Evolutionary conservation across 2,329 filamentous ascomycete species (phyloP).

Genomic region (Cercospora sesami): DNA sequence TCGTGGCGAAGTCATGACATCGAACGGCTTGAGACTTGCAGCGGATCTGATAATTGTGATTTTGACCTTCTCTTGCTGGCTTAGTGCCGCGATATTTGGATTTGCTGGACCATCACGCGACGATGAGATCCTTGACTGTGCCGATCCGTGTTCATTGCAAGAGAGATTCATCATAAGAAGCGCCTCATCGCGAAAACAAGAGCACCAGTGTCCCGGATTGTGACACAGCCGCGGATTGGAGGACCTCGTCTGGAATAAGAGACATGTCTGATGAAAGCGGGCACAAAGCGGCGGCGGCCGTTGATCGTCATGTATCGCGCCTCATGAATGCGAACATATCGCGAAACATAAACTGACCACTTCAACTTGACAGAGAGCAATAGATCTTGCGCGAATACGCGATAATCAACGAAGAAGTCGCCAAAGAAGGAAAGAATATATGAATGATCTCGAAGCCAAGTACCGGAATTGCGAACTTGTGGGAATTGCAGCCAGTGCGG

Average conservation of each 20-base stretch:
- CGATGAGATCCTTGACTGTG: neutral
- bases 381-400: slow-evolving; percentile 61
- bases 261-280: neutral
- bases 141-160: neutral
- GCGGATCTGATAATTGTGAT: slow-evolving; percentile 14
- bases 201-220: neutral
- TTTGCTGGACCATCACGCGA: neutral
- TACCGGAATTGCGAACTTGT: slow-evolving; percentile 63
- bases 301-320: neutral
- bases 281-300: neutral
- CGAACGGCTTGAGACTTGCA: neutral
- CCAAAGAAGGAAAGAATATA: slow-evolving; percentile 70
- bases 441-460: slow-evolving; percentile 67
- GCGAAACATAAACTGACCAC: neutral
- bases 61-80: slow-evolving; percentile 9
- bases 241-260: neutral
- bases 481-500: slow-evolving; percentile 67
- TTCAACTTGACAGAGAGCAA: slow-evolving; percentile 4
- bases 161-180: neutral
- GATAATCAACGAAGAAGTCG: slow-evolving; percentile 78
- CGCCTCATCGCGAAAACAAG: neutral
- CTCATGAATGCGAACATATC: neutral
- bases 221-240: neutral
- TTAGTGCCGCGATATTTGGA: neutral
- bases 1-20: neutral